phyloP scores from a whole-genome alignment of 2,329 filamentous ascomycete genomes.

The Alternaria infectoria region DNA sequence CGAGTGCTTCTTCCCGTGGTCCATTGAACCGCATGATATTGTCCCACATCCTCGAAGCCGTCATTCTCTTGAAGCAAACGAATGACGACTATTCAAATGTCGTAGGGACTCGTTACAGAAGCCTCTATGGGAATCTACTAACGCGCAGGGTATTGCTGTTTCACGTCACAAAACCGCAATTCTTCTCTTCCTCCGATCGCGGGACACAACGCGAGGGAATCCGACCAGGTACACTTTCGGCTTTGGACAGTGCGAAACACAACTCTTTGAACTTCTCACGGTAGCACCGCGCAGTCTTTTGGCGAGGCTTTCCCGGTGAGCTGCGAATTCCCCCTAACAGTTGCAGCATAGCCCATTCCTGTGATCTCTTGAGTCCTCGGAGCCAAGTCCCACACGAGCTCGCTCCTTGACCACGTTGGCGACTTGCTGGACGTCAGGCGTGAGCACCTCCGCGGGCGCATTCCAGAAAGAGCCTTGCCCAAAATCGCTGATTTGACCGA shows the following conservation, averaged over 20 bases:
- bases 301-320: background rate
- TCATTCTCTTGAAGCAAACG: background rate
- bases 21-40: background rate
- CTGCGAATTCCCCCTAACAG: background rate
- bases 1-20: background rate
- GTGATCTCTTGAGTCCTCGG: background rate
- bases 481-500: background rate
- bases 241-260: background rate
- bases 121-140: rapidly evolving
- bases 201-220: background rate
- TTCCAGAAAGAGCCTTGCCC: background rate
- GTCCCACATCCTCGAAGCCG: background rate
- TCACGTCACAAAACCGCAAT: background rate
- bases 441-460: background rate
- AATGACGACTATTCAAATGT: background rate
- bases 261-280: background rate
- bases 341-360: background rate
- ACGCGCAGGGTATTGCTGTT: background rate
- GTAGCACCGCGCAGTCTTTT: background rate
- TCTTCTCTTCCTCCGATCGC: background rate
- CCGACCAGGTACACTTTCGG: background rate
- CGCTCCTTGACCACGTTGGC: background rate
- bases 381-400: background rate
- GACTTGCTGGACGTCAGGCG: background rate
- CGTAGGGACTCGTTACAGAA: background rate